A percentile compares a stretch with the other conserved stretches of the same genome.
Evolutionary conservation across 345 rosid genomes (phyloP).

Genomic region (Citrus medica): DNA sequence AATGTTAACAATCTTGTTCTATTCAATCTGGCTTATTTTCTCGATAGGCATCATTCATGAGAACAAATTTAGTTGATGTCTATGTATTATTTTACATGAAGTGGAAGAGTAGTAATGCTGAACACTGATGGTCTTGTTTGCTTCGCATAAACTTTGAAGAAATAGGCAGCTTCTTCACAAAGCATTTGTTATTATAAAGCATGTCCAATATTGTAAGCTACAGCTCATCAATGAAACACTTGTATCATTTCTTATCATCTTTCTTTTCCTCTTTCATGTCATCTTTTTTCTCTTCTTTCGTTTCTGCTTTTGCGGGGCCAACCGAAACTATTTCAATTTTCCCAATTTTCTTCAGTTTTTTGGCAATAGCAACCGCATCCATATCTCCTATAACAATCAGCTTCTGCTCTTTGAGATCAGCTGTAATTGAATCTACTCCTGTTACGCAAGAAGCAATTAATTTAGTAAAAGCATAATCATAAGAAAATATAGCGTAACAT

Average conservation of each 20-base stretch:
- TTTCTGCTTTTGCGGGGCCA: slow-evolving; percentile 30
- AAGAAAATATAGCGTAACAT: no score
- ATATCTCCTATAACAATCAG: slow-evolving; percentile 19
- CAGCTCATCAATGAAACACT: not conserved
- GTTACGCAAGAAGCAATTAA: not conserved
- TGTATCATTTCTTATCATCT: not conserved
- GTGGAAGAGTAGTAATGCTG: not conserved
- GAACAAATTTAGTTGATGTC: not conserved
- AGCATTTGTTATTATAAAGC: not conserved
- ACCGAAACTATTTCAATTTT: slow-evolving; percentile 23
- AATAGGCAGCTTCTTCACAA: no score
- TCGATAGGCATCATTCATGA: not conserved
- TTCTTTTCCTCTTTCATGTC: not conserved
- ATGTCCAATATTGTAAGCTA: not conserved
- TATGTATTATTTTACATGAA: not conserved
- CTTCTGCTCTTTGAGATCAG: slow-evolving; percentile 17
- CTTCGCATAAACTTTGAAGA: no score
- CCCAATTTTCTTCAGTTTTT: slow-evolving; percentile 33
- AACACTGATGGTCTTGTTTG: no score
- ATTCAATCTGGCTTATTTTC: slow-evolving; percentile 1
- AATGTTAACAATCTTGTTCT: not conserved
- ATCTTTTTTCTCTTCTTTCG: slow-evolving; percentile 16
- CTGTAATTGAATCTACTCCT: slow-evolving; percentile 36
- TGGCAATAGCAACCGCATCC: slow-evolving; percentile 29
- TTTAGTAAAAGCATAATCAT: not conserved